These are phyloP conservation scores for Coemansia sp. DNA, from an alignment of 192 early-diverging fungal species.

Conservation along the genomic window DNA sequence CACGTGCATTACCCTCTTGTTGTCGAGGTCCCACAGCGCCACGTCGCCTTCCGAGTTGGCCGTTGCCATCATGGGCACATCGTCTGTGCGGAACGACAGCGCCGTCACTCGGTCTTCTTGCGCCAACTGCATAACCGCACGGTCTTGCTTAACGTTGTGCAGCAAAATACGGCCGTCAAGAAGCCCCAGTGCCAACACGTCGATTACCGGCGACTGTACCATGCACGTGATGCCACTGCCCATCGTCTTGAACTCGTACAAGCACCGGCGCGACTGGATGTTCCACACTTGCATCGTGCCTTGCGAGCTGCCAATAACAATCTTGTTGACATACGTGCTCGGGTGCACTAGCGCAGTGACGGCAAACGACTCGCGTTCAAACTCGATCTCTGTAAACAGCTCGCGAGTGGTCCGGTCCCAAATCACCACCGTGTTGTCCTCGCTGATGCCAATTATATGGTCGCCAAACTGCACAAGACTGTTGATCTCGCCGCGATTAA, in stretches of 20 bases:
- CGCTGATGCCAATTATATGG: slow-evolving; percentile 71
- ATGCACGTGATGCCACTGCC: slow-evolving; percentile 75
- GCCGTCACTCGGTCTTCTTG: slow-evolving; percentile 91
- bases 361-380: slow-evolving; percentile 66
- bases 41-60: slow-evolving; percentile 86
- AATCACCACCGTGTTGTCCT: slow-evolving; percentile 76
- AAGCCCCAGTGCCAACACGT: slow-evolving; percentile 90
- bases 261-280: slow-evolving; percentile 67
- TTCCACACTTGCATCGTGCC: slow-evolving; percentile 96
- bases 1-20: slow-evolving; percentile 70
- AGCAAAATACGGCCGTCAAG: slow-evolving; percentile 83
- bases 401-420: slow-evolving; percentile 75
- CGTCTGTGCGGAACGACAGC: slow-evolving; percentile 89
- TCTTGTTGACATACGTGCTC: slow-evolving; percentile 96
- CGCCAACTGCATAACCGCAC: slow-evolving; percentile 68
- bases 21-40: slow-evolving; percentile 88
- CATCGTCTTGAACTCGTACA: slow-evolving; percentile 81
- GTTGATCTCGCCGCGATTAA: slow-evolving; percentile 54
- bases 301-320: slow-evolving; percentile 81
- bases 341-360: slow-evolving; percentile 84
- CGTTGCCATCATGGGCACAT: slow-evolving; percentile 84
- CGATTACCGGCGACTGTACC: slow-evolving; percentile 85
- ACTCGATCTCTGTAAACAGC: slow-evolving; percentile 71
- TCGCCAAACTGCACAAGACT: slow-evolving; percentile 74
- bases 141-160: slow-evolving; percentile 83